phyloP scores from a whole-genome alignment of 2,329 filamentous ascomycete species.

The Ceratocystis huliohia region DNA sequence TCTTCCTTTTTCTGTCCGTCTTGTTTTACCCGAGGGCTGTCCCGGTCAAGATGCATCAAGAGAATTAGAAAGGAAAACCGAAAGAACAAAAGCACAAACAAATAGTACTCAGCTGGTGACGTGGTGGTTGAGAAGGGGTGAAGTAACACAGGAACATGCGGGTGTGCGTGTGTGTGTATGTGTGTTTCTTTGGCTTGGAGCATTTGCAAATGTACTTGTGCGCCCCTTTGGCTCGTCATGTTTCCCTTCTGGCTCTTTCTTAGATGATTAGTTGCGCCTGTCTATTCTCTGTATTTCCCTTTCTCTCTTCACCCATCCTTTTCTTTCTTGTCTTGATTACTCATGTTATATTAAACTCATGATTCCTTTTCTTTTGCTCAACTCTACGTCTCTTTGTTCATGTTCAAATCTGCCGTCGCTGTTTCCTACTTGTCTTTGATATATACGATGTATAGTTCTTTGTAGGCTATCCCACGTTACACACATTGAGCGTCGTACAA shows the following conservation, averaged over 20 bases:
- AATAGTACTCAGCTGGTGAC: not conserved
- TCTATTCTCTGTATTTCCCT: not conserved
- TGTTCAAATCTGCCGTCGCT: not conserved
- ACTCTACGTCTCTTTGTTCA: not conserved
- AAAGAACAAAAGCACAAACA: not conserved
- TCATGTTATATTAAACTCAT: conserved; percentile 5
- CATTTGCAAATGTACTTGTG: not conserved
- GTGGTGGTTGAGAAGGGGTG: not conserved
- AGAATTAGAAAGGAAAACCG: not conserved
- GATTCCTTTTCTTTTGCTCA: not conserved
- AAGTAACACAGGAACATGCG: not conserved
- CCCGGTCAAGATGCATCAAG: conserved; percentile 25
- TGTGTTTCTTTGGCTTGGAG: not conserved
- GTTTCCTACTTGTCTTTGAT: too few species aligned
- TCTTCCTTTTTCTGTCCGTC: conserved; percentile 16
- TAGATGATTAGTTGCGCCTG: conserved; percentile 5
- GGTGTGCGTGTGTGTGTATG: not conserved
- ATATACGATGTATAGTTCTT: too few species aligned
- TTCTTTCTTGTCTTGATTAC: conserved; percentile 1
- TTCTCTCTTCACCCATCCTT: not conserved
- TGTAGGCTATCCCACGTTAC: too few species aligned
- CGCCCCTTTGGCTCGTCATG: not conserved
- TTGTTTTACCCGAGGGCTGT: conserved; percentile 26
- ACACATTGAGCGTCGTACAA: too few species aligned
- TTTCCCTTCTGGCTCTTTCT: not conserved